Evolutionary conservation across 257 asterid genomes (phyloP).

Genomic region (Solanum phureja): DNA sequence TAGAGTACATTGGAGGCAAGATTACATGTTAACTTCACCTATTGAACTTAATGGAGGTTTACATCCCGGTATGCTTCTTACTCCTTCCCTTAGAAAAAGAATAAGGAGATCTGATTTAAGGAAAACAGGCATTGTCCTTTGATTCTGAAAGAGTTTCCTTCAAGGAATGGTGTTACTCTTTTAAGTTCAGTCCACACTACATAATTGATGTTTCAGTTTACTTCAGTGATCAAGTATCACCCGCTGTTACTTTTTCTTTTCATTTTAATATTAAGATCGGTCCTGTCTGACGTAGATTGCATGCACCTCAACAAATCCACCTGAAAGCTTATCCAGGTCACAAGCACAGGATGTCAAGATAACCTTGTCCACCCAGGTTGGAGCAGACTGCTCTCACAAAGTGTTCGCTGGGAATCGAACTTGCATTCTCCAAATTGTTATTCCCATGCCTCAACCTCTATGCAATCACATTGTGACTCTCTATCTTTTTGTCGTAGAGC

Average conservation of each 20-base stretch:
- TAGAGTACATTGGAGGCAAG: neutral
- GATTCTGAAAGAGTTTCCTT: neutral
- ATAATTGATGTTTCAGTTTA: neutral
- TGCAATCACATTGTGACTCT: neutral
- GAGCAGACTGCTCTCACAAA: neutral
- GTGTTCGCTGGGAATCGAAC: neutral
- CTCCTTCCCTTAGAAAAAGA: neutral
- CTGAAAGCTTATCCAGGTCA: neutral
- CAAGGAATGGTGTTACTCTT: neutral
- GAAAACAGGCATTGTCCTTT: neutral
- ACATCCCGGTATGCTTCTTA: neutral
- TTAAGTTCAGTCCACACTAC: neutral
- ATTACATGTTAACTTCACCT: neutral
- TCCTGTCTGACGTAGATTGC: neutral
- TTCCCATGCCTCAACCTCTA: neutral
- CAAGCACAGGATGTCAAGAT: neutral
- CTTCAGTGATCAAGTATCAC: neutral
- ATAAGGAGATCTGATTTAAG: neutral
- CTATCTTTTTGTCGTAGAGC: neutral
- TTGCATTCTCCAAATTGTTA: neutral
- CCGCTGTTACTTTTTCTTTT: neutral
- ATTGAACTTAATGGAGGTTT: neutral
- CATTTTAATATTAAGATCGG: neutral
- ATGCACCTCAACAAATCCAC: neutral
- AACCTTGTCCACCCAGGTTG: neutral